A percentile compares a stretch with the other conserved stretches of the same genome.
Conservation (phyloP, 1,139 yeast species). For the Sugiyamaella paludigena region DNA sequence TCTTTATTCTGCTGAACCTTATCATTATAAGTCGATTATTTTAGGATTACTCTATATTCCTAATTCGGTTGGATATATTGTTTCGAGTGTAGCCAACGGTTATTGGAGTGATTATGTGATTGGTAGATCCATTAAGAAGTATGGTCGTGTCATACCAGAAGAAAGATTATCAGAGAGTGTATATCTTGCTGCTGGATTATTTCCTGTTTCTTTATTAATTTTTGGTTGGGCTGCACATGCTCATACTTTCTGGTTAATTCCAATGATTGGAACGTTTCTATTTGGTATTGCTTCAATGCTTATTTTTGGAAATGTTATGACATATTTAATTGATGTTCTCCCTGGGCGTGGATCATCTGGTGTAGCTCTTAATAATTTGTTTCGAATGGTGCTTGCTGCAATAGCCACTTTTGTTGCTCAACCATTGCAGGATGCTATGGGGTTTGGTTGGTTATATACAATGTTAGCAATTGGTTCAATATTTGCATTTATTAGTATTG, state of each 20-base stretch:
- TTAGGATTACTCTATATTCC: constrained; percentile 81
- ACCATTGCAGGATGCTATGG: constrained; percentile 59
- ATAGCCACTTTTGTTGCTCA: constrained; percentile 72
- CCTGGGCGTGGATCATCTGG: constrained; percentile 92
- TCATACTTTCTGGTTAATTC: constrained; percentile 66
- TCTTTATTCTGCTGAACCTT: constrained; percentile 62
- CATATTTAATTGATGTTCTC: constrained; percentile 77
- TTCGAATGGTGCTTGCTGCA: constrained; percentile 73
- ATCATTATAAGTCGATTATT: constrained; percentile 61
- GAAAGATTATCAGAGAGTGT: constrained; percentile 77
- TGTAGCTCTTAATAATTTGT: constrained; percentile 74
- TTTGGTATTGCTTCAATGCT: constrained; percentile 86
- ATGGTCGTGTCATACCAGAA: constrained; percentile 73
- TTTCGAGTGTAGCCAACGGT: constrained; percentile 77
- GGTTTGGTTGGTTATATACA: constrained; percentile 67
- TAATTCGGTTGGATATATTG: constrained; percentile 70
- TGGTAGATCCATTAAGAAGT: constrained; percentile 50
- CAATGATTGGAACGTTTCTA: constrained; percentile 74
- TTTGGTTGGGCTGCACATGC: constrained; percentile 80
- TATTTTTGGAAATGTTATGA: constrained; percentile 75
- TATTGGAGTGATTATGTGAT: constrained; percentile 70
- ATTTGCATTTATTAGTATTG: constrained; percentile 45
- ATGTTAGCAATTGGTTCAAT: constrained; percentile 54
- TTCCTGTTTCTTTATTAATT: constrained; percentile 64
- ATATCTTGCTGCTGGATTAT: constrained; percentile 57